Evolutionary conservation across 495 filamentous ascomycete species (phyloP).

Genomic region (Neurospora cerealis): DNA sequence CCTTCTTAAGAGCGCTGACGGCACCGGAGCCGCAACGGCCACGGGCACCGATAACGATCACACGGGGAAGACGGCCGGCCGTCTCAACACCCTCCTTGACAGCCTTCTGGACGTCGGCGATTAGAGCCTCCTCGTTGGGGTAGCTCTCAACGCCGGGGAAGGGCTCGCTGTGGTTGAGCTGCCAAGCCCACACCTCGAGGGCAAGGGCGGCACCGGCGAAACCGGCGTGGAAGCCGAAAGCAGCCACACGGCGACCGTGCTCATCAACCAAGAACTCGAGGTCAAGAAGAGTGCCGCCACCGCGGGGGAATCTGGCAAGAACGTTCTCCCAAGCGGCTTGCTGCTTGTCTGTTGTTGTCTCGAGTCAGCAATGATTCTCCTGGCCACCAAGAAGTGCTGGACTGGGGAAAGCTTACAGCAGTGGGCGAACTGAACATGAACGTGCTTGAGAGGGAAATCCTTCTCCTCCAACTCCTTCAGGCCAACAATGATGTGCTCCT

Average conservation of each 20-base stretch:
- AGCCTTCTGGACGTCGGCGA: conserved; percentile 61
- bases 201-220: conserved; percentile 77
- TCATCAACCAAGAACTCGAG: conserved; percentile 86
- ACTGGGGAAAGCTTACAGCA: conserved; percentile 18
- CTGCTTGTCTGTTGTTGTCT: conserved; percentile 60
- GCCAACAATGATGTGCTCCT: conserved; percentile 76
- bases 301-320: conserved; percentile 69
- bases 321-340: conserved; percentile 80
- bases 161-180: conserved; percentile 57
- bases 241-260: conserved; percentile 68
- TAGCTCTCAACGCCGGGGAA: conserved; percentile 65
- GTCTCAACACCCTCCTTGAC: conserved; percentile 64
- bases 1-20: conserved; percentile 65
- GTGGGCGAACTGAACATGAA: conserved; percentile 76
- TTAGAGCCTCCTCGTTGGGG: conserved; percentile 63
- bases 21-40: conserved; percentile 85
- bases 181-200: conserved; percentile 82
- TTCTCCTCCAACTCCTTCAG: conserved; percentile 92
- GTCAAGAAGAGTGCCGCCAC: conserved; percentile 76
- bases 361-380: neutral
- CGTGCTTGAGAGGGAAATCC: conserved; percentile 76
- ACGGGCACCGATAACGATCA: conserved; percentile 56
- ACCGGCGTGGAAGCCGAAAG: conserved; percentile 63
- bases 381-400: conserved; percentile 17
- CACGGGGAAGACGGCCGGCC: conserved; percentile 40